Evolutionary conservation across 2,329 filamentous ascomycete species (phyloP).

Genomic region (Alternaria ventricosa): DNA sequence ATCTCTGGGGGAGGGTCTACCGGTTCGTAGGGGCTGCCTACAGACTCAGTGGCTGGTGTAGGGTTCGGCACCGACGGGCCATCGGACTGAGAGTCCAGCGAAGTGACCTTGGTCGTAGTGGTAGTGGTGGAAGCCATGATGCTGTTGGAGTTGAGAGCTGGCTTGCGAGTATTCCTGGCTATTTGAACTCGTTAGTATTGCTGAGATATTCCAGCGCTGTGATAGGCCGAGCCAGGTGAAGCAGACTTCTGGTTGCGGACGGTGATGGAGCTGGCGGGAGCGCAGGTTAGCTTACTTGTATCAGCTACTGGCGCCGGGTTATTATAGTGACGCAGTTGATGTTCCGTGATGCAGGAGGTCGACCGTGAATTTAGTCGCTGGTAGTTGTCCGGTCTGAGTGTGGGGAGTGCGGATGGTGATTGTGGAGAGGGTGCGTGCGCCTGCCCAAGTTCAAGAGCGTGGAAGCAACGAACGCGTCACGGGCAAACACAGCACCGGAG

Average conservation of each 20-base stretch:
- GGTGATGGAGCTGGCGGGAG: not conserved
- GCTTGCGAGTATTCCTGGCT: not conserved
- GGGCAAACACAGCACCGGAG: not conserved
- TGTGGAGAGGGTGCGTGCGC: constrained; percentile 19
- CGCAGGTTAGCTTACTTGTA: not conserved
- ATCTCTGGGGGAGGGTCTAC: constrained; percentile 24
- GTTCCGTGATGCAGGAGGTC: not conserved
- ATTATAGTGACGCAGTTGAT: not conserved
- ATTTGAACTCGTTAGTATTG: not conserved
- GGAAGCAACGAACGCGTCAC: constrained; percentile 3
- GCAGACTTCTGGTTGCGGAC: not conserved
- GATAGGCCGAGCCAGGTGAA: not conserved
- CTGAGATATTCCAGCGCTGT: not conserved
- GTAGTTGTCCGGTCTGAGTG: not conserved
- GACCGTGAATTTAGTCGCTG: not conserved
- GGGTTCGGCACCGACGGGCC: constrained; percentile 31
- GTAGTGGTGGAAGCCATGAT: constrained; percentile 10
- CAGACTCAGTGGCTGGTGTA: constrained; percentile 33
- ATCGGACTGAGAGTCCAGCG: constrained; percentile 29
- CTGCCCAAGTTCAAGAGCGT: constrained; percentile 8
- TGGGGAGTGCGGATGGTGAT: constrained; percentile 4
- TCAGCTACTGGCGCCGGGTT: not conserved
- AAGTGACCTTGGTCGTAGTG: constrained; percentile 23
- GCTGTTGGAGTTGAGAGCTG: not conserved
- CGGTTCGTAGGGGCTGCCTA: constrained; percentile 13